phyloP scores from a whole-genome alignment of 768 basidiomycete species.

The Naganishia vaughanmartiniae region DNA sequence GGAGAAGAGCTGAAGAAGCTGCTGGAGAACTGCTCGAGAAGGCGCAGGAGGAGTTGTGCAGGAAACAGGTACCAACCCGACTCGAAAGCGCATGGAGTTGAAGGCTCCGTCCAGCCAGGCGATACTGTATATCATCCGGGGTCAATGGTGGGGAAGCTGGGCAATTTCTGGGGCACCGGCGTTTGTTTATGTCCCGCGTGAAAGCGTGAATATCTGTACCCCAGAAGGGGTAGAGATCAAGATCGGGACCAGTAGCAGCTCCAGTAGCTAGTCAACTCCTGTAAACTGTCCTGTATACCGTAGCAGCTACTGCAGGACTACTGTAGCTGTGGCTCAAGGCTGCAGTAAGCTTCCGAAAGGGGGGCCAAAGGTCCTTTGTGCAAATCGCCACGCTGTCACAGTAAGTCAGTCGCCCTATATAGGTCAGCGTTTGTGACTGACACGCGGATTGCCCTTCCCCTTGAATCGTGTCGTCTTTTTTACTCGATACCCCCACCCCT shows the following conservation, averaged over 20 bases:
- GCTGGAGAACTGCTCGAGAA: too few relatives aligned
- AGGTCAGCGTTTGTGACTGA: not conserved
- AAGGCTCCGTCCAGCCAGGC: not conserved
- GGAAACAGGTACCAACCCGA: too few relatives aligned
- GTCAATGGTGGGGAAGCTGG: not conserved
- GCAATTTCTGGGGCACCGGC: conserved; percentile 7
- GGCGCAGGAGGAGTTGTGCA: too few relatives aligned
- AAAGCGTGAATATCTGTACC: not conserved
- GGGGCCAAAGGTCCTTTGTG: not conserved
- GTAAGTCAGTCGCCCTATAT: not conserved
- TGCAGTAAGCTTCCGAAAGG: not conserved
- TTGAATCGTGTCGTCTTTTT: not conserved
- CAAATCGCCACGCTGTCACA: not conserved
- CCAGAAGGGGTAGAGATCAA: not conserved
- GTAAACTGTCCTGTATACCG: too few relatives aligned
- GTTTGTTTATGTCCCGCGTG: not conserved
- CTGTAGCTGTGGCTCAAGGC: too few relatives aligned
- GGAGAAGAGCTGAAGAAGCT: too few relatives aligned
- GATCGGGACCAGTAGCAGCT: not conserved
- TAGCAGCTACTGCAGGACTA: too few relatives aligned
- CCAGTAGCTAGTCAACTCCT: not conserved
- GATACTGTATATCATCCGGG: not conserved
- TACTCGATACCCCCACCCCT: too few relatives aligned
- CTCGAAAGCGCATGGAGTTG: not conserved
- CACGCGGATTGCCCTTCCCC: not conserved